These are phyloP conservation scores for Poterioochromonas sp. DNA, from an alignment of 352 stramenopile genomes.

Conservation along the genomic window DNA sequence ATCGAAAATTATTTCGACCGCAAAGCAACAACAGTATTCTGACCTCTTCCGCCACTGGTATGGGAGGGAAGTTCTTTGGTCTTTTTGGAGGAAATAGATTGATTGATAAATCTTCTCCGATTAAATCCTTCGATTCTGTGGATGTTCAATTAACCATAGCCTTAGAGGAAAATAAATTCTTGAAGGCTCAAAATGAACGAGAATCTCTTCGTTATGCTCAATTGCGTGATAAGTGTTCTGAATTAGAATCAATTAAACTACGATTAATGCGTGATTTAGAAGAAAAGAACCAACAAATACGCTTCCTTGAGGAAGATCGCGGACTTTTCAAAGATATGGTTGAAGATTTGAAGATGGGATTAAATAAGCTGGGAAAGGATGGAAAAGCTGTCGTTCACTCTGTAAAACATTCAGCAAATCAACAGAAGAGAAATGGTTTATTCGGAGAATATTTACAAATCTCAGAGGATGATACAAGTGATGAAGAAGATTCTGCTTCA, in stretches of 20 bases:
- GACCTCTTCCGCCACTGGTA: too few relatives aligned
- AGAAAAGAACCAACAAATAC: neutral
- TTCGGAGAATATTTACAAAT: neutral
- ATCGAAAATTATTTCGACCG: too few relatives aligned
- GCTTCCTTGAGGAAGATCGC: constrained; percentile 18
- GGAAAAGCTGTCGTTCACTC: neutral
- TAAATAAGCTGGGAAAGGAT: neutral
- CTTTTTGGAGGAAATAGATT: too few relatives aligned
- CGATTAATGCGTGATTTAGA: neutral
- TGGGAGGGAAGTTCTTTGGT: too few relatives aligned
- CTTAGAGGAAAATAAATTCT: constrained; percentile 19
- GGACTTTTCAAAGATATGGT: neutral
- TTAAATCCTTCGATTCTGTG: neutral
- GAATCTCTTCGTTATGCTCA: neutral
- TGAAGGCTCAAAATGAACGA: neutral
- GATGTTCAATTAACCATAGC: constrained; percentile 6
- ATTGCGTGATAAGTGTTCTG: neutral
- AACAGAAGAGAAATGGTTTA: neutral
- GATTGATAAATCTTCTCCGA: neutral
- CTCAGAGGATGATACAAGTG: neutral
- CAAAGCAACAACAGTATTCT: too few relatives aligned
- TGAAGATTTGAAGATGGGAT: constrained; percentile 7
- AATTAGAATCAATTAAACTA: neutral
- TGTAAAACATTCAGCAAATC: neutral
- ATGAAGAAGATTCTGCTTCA: neutral